Evolutionary conservation across 2,329 filamentous ascomycete genomes (phyloP).

Genomic region (Neocatenulostroma microsporum): DNA sequence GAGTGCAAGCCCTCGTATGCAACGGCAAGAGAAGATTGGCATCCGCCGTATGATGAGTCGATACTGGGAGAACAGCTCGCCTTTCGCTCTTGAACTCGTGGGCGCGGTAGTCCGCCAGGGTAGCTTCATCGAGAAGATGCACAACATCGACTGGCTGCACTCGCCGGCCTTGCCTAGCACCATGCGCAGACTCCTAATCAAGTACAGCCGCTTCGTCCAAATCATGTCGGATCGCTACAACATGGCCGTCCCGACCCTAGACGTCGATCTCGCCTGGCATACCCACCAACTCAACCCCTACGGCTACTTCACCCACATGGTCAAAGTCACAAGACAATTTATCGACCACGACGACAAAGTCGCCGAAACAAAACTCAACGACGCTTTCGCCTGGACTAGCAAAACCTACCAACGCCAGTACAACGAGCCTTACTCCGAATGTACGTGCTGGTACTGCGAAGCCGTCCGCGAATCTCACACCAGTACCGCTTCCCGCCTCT

Average conservation of each 20-base stretch:
- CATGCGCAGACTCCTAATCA: slow-evolving; percentile 56
- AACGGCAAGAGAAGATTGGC: slow-evolving; percentile 29
- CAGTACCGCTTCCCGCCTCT: slow-evolving; percentile 37
- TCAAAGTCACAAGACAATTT: slow-evolving; percentile 46
- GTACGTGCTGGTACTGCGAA: slow-evolving; percentile 81
- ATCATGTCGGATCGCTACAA: slow-evolving; percentile 47
- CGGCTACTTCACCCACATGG: slow-evolving; percentile 55
- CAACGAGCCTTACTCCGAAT: slow-evolving; percentile 63
- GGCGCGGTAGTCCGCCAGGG: slow-evolving; percentile 60
- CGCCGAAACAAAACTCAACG: slow-evolving; percentile 56
- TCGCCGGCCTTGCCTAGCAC: slow-evolving; percentile 57
- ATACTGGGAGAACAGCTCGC: slow-evolving; percentile 61
- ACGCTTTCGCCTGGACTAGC: slow-evolving; percentile 64
- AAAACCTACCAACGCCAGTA: slow-evolving; percentile 60
- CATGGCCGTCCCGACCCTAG: slow-evolving; percentile 61
- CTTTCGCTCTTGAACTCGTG: slow-evolving; percentile 57
- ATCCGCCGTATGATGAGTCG: slow-evolving; percentile 61
- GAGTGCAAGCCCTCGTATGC: slow-evolving; percentile 7
- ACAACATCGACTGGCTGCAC: slow-evolving; percentile 68
- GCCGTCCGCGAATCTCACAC: slow-evolving; percentile 53
- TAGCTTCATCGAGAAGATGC: slow-evolving; percentile 65
- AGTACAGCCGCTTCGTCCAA: slow-evolving; percentile 56
- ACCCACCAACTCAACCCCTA: slow-evolving; percentile 65
- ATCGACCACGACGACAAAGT: slow-evolving; percentile 83
- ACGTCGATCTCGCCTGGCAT: slow-evolving; percentile 72